A percentile compares a stretch with the other conserved stretches of the same genome.
phyloP scores from a whole-genome alignment of 805 yeast species.

The Wickerhamiella australiensis region DNA sequence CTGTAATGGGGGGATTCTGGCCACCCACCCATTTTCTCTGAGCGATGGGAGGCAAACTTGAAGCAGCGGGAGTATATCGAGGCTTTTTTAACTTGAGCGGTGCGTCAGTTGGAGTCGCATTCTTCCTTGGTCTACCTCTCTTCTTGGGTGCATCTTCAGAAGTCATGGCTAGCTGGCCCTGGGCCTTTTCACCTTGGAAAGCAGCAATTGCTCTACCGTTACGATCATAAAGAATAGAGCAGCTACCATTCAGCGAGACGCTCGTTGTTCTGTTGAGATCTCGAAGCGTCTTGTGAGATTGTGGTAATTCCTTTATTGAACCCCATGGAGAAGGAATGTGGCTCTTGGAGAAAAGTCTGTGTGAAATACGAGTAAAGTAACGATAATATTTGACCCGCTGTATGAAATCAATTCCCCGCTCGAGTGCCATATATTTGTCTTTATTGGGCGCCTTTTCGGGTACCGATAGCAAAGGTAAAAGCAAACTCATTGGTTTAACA shows the following conservation, averaged over 20 bases:
- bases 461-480: constrained; percentile 38
- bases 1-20: background rate
- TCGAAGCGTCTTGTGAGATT: constrained; percentile 4
- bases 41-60: background rate
- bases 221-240: constrained; percentile 9
- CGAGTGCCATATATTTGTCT: constrained; percentile 31
- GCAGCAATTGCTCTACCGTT: background rate
- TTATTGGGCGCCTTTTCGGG: constrained; percentile 22
- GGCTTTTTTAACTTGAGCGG: background rate
- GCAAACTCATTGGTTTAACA: constrained; percentile 39
- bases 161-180: background rate
- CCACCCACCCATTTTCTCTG: constrained; percentile 3
- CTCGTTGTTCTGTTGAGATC: constrained; percentile 4
- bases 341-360: background rate
- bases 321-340: constrained; percentile 22
- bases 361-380: constrained; percentile 35
- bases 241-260: constrained; percentile 12
- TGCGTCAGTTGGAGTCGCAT: background rate
- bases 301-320: constrained; percentile 15
- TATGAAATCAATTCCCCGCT: constrained; percentile 56
- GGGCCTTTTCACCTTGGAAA: constrained; percentile 5
- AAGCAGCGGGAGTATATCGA: background rate
- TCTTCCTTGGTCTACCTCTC: constrained; percentile 7
- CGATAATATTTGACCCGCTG: constrained; percentile 66
- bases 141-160: background rate